Percentiles rank a stretch among this genome's conserved stretches.
Evolutionary conservation across 257 asterid species (phyloP).

Genomic region (Solanum tacnaense): DNA sequence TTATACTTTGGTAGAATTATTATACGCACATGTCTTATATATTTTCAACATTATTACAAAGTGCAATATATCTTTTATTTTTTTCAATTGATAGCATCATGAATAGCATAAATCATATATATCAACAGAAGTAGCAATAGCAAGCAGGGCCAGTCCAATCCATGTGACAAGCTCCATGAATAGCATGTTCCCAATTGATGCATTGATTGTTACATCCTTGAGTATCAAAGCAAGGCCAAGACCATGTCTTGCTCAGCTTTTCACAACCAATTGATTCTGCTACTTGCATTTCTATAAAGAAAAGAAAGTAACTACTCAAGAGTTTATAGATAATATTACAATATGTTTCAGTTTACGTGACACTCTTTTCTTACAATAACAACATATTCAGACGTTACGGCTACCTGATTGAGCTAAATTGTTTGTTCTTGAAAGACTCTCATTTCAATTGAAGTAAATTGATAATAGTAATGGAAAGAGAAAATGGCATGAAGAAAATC

Average conservation of each 20-base stretch:
- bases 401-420: too few relatives aligned
- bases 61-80: not conserved
- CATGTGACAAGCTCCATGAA: not conserved
- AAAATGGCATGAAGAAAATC: too few relatives aligned
- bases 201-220: not conserved
- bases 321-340: not conserved
- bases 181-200: too few relatives aligned
- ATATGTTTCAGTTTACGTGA: too few relatives aligned
- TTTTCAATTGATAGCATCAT: not conserved
- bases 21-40: not conserved
- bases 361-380: too few relatives aligned
- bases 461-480: too few relatives aligned
- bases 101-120: too few relatives aligned
- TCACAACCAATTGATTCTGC: too few relatives aligned
- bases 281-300: not conserved
- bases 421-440: too few relatives aligned
- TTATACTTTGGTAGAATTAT: not conserved
- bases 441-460: too few relatives aligned
- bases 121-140: not conserved
- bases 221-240: not conserved
- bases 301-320: not conserved
- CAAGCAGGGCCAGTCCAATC: not conserved
- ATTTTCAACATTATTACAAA: not conserved
- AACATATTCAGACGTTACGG: too few relatives aligned
- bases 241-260: not conserved